Evolutionary conservation across 1,284 basidiomycete genomes (phyloP).

Genomic region (Sanguinoderma infundibulare): DNA sequence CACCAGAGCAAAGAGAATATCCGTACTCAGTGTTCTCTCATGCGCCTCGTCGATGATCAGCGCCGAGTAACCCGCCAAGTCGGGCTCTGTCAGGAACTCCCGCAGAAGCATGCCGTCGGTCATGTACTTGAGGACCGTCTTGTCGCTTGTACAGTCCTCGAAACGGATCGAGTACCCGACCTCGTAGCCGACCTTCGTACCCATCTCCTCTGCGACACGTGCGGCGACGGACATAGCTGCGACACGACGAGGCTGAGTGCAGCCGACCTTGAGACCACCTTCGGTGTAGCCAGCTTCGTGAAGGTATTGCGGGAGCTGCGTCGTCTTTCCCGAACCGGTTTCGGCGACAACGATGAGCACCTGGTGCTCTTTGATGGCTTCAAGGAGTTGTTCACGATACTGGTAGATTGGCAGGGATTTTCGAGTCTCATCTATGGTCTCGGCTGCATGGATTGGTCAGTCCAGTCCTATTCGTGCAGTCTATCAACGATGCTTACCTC

Average conservation of each 20-base stretch:
- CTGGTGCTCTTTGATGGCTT: slow-evolving; percentile 90
- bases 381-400: slow-evolving; percentile 86
- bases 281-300: slow-evolving; percentile 96
- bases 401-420: slow-evolving; percentile 91
- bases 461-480: too few relatives aligned
- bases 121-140: slow-evolving; percentile 98
- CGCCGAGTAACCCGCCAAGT: slow-evolving; percentile 90
- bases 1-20: slow-evolving; percentile 95
- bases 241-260: slow-evolving; percentile 97
- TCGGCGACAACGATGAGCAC: slow-evolving; percentile 92
- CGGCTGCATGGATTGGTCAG: slow-evolving; percentile 50
- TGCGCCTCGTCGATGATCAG: slow-evolving; percentile 98
- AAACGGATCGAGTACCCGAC: slow-evolving; percentile 99
- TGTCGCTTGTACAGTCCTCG: slow-evolving; percentile 99
- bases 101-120: slow-evolving; percentile 98
- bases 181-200: slow-evolving; percentile 93
- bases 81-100: slow-evolving; percentile 95
- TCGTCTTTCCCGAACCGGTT: slow-evolving; percentile 97
- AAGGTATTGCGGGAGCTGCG: slow-evolving; percentile 97
- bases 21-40: slow-evolving; percentile 93
- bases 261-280: slow-evolving; percentile 90
- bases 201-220: slow-evolving; percentile 99
- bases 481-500: slow-evolving; percentile 59
- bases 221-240: slow-evolving; percentile 99
- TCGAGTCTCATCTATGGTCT: slow-evolving; percentile 88